Evolutionary conservation across 257 asterid genomes (phyloP), one percentile per base, ranked within the genome.

Genomic region (Henckelia pumila): DNA sequence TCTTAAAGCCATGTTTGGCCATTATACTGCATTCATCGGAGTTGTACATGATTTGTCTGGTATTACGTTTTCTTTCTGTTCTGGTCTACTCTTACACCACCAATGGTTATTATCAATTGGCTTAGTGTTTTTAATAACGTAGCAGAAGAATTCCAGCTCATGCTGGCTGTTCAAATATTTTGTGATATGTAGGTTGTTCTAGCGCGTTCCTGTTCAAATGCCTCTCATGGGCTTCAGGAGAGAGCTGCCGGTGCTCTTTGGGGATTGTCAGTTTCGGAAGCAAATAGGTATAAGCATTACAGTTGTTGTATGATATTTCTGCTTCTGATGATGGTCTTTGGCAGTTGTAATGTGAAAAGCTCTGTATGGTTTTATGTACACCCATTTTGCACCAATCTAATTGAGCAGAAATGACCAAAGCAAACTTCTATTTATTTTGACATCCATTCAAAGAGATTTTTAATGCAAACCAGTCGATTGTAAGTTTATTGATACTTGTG

Each of bases 211-310:
- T 80, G 91, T 57, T 52, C 78, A n/a, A 74, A 75, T 77, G 77
- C 93, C 33, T 77, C 93, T 64, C 85, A 74, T 19, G 81, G 88
- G 64, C 89, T 86, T 73, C 93, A 84, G 75, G 93, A 86, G 81
- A 82, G 93, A 73, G 93, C 93, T 68, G 93, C 93, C 5, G 93
- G 93, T 80, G 93, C 93, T 62, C 80, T 81, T 1, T 86, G 93
- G 89, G 89, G 89, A 69, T 74, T 86, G 79, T 86, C 93, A 1
- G 89, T 86, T 30, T 86, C 93, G 8, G 93, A 93, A 88, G 80
- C 94, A 66, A 93, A 93, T 78, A 93, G 97, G 98, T 88, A 67
- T 20, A 56, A 33, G 61, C 71, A 53, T 37, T 59, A 17, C 24
- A 50, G 20, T 35, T 10, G 47, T 65, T 29, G 29, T 71, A 19